A percentile compares a stretch with the other conserved stretches of the same genome.
Conservation (phyloP, 805 yeast species). For the Kazachstania bromeliacearum region DNA sequence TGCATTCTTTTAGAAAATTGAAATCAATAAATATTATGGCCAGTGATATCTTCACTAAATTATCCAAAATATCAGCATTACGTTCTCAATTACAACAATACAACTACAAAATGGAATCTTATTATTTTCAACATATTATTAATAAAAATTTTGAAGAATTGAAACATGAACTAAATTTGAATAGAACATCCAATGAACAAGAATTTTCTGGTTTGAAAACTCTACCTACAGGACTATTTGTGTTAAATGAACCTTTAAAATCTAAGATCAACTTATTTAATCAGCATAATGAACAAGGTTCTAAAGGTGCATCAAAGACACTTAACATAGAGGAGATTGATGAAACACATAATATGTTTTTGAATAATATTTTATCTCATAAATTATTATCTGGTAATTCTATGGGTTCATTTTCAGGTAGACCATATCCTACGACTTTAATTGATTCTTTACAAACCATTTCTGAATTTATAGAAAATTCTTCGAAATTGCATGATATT, state of each 20-base stretch:
- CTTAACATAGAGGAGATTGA: slow-evolving; percentile 43
- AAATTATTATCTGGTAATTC: slow-evolving; percentile 14
- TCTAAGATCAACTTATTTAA: slow-evolving; percentile 22
- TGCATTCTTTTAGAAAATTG: slow-evolving; percentile 21
- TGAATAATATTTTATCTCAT: slow-evolving; percentile 20
- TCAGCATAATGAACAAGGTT: slow-evolving; percentile 1
- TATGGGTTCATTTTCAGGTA: slow-evolving; percentile 32
- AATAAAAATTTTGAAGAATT: slow-evolving; percentile 26
- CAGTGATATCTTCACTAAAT: slow-evolving; percentile 22
- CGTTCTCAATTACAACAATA: slow-evolving; percentile 30
- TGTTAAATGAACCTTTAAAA: slow-evolving; percentile 23
- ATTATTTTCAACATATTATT: slow-evolving; percentile 26
- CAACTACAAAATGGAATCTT: slow-evolving; percentile 25
- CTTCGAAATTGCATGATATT: slow-evolving; percentile 31
- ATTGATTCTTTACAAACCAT: slow-evolving; percentile 31
- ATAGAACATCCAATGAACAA: slow-evolving; percentile 26
- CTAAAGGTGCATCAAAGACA: not conserved
- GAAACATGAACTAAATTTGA: slow-evolving; percentile 29
- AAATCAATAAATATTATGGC: slow-evolving; percentile 19
- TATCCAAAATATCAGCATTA: slow-evolving; percentile 24
- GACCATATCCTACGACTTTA: slow-evolving; percentile 35
- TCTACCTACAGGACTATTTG: slow-evolving; percentile 20
- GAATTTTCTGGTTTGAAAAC: slow-evolving; percentile 21
- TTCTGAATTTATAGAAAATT: slow-evolving; percentile 32
- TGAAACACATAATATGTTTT: slow-evolving; percentile 28